Conservation (phyloP, 1,284 basidiomycete species). For the Naganishia cerealis region DNA sequence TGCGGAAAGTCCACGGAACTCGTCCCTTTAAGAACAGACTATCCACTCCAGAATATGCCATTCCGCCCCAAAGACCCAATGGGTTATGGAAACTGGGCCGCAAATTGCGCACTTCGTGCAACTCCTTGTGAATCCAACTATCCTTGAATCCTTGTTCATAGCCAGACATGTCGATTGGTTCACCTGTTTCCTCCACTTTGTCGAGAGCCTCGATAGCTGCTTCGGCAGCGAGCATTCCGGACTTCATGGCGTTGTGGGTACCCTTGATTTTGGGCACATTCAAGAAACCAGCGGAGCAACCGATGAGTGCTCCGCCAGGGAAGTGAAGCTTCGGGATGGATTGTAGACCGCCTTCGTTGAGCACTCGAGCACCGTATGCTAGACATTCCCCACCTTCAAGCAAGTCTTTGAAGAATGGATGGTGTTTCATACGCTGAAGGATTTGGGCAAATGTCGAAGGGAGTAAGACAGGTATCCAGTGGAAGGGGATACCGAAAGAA, state of each 20-base stretch:
- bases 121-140: constrained; percentile 85
- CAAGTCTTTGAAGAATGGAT: constrained; percentile 81
- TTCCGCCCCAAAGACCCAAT: constrained; percentile 83
- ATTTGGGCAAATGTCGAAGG: neutral
- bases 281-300: constrained; percentile 90
- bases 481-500: no score
- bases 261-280: constrained; percentile 99
- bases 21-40: constrained; percentile 80
- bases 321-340: constrained; percentile 88
- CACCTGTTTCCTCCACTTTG: constrained; percentile 30
- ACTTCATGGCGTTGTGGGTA: constrained; percentile 99
- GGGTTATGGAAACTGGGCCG: constrained; percentile 85
- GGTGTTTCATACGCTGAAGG: constrained; percentile 90
- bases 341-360: constrained; percentile 95
- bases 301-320: constrained; percentile 91
- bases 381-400: constrained; percentile 76
- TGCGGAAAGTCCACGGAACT: constrained; percentile 88
- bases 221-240: constrained; percentile 93
- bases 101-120: constrained; percentile 88
- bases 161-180: constrained; percentile 66
- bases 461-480: neutral
- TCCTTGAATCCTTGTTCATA: constrained; percentile 74
- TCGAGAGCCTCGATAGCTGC: constrained; percentile 69
- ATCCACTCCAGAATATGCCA: constrained; percentile 87
- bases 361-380: constrained; percentile 84